Evolutionary conservation across 2,329 filamentous ascomycete genomes (phyloP), one percentile per base, ranked within the genome.

Genomic region (Aspergillus terreus): DNA sequence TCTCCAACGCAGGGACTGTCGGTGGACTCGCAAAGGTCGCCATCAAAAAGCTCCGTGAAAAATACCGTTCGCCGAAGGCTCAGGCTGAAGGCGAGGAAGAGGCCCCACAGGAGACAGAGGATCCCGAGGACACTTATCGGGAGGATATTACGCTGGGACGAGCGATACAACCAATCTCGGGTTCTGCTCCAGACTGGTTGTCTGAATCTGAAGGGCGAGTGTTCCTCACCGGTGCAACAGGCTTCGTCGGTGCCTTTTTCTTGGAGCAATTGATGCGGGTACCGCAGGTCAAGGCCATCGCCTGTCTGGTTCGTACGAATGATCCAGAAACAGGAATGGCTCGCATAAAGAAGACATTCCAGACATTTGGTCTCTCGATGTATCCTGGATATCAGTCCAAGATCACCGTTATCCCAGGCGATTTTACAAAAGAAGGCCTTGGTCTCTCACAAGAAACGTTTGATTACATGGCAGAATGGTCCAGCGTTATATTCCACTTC

Each of bases 1-100:
- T 86, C 15, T 54, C 56, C 1, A 54, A 56, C 19, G 56, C 59
- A 2, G 59, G 52, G 4, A 62, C 48, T 1, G 48, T 63, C 2
- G 51, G 55, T 4, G 56, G 53, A 0, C 23, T 60, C 4, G 33
- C 48, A 14, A 58, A 53, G 11, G 35, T 58, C 0, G 55, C 54
- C 4, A 17, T 59, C 12, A 52, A 54, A 11, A 54, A 52, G 14
- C 48, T 60, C 3, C 49, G 52, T 2, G 52, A 57, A 9, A 58
- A 54, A 36, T 50, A 56, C 27, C 48, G 35, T 11, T 25, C 36
- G 15, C 10, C 14, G n/a, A 42, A 48, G 23, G 23, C 5, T 9
- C 44, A 47, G 32, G 40, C 33, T 1, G 38, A 14, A 9, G 15
- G n/a, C 5, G 30, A 19, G 30, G 21, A 38, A 9, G 14, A 7